Evolutionary conservation across 345 rosid species (phyloP).

Genomic region (Euphorbia peplus): DNA sequence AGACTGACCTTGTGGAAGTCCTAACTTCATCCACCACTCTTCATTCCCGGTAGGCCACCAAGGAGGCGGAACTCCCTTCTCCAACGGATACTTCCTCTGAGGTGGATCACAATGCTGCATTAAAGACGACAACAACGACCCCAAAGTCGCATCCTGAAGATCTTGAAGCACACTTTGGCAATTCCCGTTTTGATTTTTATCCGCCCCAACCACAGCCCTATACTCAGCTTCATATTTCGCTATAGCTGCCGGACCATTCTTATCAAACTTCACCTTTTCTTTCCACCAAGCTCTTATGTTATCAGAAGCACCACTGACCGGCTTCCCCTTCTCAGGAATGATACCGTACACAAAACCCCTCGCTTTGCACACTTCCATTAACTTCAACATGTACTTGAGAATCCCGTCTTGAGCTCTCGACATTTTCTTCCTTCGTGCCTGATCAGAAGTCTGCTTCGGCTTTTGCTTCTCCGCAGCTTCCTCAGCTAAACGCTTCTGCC

Average conservation of each 20-base stretch:
- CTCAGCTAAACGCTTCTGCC: slow-evolving; percentile 60
- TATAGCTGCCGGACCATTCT: slow-evolving; percentile 95
- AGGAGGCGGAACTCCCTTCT: slow-evolving; percentile 86
- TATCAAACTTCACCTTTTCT: slow-evolving; percentile 95
- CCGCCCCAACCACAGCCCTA: slow-evolving; percentile 57
- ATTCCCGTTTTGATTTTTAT: slow-evolving; percentile 51
- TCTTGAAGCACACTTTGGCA: slow-evolving; percentile 74
- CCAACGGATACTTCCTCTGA: slow-evolving; percentile 91
- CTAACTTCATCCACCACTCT: slow-evolving; percentile 89
- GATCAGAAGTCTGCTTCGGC: slow-evolving; percentile 71
- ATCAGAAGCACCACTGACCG: slow-evolving; percentile 92
- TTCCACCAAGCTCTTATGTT: slow-evolving; percentile 99
- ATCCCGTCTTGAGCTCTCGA: slow-evolving; percentile 99
- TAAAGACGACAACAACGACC: slow-evolving; percentile 87
- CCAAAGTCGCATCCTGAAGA: slow-evolving; percentile 97
- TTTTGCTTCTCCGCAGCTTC: slow-evolving; percentile 75
- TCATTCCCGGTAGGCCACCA: slow-evolving; percentile 99
- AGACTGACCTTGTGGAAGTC: slow-evolving; percentile 55
- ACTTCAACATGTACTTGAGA: slow-evolving; percentile 94
- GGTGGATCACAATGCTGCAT: slow-evolving; percentile 99
- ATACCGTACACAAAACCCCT: slow-evolving; percentile 96
- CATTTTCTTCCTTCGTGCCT: slow-evolving; percentile 99
- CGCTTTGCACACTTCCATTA: slow-evolving; percentile 96
- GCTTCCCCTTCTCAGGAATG: slow-evolving; percentile 94
- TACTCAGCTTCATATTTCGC: slow-evolving; percentile 75